Base-by-base conservation (phyloP, 2,329 filamentous ascomycete species). In the Alternaria solani region DNA sequence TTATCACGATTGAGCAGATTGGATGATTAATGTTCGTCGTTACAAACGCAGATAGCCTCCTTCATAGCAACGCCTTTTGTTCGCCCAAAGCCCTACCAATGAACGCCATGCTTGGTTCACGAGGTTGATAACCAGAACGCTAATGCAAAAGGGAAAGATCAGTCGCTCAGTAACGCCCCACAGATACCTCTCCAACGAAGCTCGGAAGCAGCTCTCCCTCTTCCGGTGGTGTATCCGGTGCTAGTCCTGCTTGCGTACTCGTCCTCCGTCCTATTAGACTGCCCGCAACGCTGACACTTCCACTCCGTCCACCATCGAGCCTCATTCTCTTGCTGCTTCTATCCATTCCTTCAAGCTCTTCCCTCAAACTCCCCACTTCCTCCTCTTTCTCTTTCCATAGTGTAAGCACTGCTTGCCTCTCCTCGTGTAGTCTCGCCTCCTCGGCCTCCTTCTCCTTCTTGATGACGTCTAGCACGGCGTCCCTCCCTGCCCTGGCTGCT, bases 401-500 rank as follows among this genome's bases (percentile, higher is more conserved):
- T 42, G 59, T 55, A 26, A 71, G 55, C 30, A 71, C 69, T 26
- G 65, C 64, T 36, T 66, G 59, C 12, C 69, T 49, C 59, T 70
- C 69, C 16, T 66, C 62, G n/a, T 64, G 60, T 4, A 71, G 42
- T 16, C 69, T 55, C 16, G 51, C 47, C 56, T 62, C 64, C 20
- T 71, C 65, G 0, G 67, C 60, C 6, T 64, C 63, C 20, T 63
- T 57, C 43, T 74, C 69, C 14, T 56, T 56, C 23, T 51, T 51
- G 39, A 70, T 68, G 9, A 70, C 70, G 53, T 76, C 67, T 9
- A 73, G 54, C 18, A 86, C 71, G 12, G 83, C 84, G 57, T 85
- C 82, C 7, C 84, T 80, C 1, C 84, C 84, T 2, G 81, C 82
- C 63, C 75, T 75, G 38, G 84, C 83, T 58, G 84, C 81, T 63